These are phyloP conservation scores for Globisporangium splendens DNA, from an alignment of 352 stramenopile species.

Conservation along the genomic window DNA sequence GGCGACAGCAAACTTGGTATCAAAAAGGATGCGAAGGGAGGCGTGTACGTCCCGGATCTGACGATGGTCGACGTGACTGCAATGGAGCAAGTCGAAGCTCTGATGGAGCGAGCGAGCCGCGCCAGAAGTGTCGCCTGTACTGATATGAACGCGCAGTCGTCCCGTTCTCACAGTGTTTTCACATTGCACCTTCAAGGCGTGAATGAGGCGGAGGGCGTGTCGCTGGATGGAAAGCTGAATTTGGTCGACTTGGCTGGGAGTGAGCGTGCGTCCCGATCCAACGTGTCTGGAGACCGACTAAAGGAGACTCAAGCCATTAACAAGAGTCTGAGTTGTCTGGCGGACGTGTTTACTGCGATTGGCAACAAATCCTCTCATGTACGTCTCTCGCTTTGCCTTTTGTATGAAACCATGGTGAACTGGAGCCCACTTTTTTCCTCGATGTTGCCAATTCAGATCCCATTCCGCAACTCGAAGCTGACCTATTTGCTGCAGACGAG, in stretches of 20 bases:
- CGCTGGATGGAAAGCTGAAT: conserved; percentile 68
- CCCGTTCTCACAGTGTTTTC: conserved; percentile 79
- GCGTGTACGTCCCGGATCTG: conserved; percentile 61
- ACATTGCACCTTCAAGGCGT: conserved; percentile 71
- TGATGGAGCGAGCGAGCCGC: conserved; percentile 77
- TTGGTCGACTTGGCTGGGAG: conserved; percentile 81
- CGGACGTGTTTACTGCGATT: conserved; percentile 98
- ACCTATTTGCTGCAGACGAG: conserved; percentile 98
- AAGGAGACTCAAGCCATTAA: conserved; percentile 99
- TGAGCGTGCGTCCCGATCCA: conserved; percentile 78
- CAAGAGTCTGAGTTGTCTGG: conserved; percentile 97
- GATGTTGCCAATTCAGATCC: conserved; percentile 50
- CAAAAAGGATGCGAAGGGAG: conserved; percentile 69
- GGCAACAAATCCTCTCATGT: conserved; percentile 94
- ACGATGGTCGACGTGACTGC: conserved; percentile 49
- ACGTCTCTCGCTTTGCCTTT: conserved; percentile 20
- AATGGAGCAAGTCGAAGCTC: conserved; percentile 58
- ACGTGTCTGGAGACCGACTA: conserved; percentile 88
- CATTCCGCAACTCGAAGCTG: conserved; percentile 98
- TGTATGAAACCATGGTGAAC: too few species aligned
- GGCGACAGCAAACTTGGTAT: conserved; percentile 54
- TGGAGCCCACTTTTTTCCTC: background rate
- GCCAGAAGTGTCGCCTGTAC: conserved; percentile 83
- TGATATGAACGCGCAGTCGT: conserved; percentile 92
- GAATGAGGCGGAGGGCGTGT: conserved; percentile 76